phyloP scores from a whole-genome alignment of 164 flowering plant genomes.

The Macadamia integrifolia region DNA sequence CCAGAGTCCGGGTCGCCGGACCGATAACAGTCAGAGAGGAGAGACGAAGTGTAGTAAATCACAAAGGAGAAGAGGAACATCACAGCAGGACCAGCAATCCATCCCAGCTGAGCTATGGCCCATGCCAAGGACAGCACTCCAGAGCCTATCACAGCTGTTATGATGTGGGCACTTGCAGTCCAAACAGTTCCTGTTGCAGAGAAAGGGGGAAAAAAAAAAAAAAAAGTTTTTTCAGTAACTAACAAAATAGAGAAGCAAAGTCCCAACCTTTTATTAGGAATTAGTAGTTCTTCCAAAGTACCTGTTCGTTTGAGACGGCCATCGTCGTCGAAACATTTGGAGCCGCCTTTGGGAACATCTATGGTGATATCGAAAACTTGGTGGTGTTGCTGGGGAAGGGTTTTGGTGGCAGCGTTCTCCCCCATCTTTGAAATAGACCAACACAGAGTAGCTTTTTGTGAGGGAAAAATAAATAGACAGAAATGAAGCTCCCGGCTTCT shows the following conservation, averaged over 20 bases:
- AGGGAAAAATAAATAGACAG: background rate
- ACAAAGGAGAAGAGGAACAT: slow-evolving; percentile 43
- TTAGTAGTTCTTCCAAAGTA: slow-evolving; percentile 4
- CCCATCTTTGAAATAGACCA: background rate
- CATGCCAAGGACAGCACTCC: slow-evolving; percentile 59
- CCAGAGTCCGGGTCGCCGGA: slow-evolving; percentile 41
- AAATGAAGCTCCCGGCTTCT: background rate
- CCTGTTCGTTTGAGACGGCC: slow-evolving; percentile 47
- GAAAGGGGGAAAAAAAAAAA: background rate
- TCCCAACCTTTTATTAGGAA: background rate
- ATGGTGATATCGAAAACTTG: slow-evolving; percentile 11
- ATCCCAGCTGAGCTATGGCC: slow-evolving; percentile 56
- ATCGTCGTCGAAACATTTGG: slow-evolving; percentile 42
- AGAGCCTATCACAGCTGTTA: slow-evolving; percentile 56
- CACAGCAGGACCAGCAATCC: slow-evolving; percentile 50
- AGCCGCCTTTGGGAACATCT: slow-evolving; percentile 17
- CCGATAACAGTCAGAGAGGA: slow-evolving; percentile 46
- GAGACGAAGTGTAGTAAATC: slow-evolving; percentile 43
- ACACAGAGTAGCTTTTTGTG: background rate
- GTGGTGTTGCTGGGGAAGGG: too few relatives aligned
- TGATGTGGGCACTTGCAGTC: slow-evolving; percentile 56
- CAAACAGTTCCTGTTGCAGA: slow-evolving; percentile 2
- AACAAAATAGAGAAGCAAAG: background rate
- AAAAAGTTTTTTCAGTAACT: background rate
- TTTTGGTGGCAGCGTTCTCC: background rate